A percentile compares a stretch with the other conserved stretches of the same genome.
These are phyloP conservation scores for Vaccinium corymbosum DNA, from an alignment of 148 eudicot species.

Conservation along the genomic window DNA sequence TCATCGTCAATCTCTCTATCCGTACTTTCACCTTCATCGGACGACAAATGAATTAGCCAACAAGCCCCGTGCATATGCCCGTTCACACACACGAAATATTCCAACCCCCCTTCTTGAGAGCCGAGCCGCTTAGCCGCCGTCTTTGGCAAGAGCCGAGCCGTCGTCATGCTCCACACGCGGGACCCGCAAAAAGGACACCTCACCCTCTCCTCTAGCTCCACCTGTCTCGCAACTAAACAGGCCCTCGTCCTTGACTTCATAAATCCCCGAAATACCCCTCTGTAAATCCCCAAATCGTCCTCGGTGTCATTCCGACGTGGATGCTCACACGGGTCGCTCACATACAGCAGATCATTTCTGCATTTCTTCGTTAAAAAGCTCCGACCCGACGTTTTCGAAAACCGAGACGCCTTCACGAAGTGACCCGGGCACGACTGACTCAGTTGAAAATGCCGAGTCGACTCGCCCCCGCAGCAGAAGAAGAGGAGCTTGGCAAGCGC, in stretches of 20 bases:
- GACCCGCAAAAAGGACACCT: constrained; percentile 77
- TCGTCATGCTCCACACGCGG: constrained; percentile 83
- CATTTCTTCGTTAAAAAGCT: constrained; percentile 58
- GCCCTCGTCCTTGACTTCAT: constrained; percentile 58
- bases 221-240: constrained; percentile 45
- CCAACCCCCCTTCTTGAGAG: constrained; percentile 51
- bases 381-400: constrained; percentile 83
- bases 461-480: constrained; percentile 66
- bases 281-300: constrained; percentile 65
- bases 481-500: constrained; percentile 74
- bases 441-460: constrained; percentile 38
- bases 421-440: constrained; percentile 39
- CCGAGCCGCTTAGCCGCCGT: constrained; percentile 72
- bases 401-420: constrained; percentile 54
- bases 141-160: constrained; percentile 56
- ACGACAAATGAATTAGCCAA: constrained; percentile 63
- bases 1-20: constrained; percentile 11
- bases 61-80: constrained; percentile 84
- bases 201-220: constrained; percentile 51
- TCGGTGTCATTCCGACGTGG: constrained; percentile 11
- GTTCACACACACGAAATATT: constrained; percentile 71
- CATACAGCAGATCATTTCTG: constrained; percentile 53
- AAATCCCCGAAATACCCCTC: constrained; percentile 73
- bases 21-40: constrained; percentile 34
- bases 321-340: constrained; percentile 92